Evolutionary conservation across 2,329 filamentous ascomycete genomes (phyloP).

Genomic region (Sordariomycetes sp.): DNA sequence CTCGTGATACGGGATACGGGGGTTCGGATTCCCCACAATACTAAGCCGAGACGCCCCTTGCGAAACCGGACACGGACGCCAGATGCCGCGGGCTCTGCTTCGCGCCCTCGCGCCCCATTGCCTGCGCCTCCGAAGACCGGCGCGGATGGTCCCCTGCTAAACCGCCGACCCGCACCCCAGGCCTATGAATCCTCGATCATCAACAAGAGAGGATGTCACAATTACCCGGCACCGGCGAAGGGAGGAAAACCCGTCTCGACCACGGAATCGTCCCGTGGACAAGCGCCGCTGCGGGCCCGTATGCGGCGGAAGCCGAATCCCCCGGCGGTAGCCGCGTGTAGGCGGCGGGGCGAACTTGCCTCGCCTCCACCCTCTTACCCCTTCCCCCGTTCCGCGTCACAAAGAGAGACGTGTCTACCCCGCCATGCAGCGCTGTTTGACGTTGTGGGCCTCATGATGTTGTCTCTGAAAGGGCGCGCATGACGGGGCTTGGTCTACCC

Average conservation of each 20-base stretch:
- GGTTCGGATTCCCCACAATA: background rate
- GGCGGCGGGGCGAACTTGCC: background rate
- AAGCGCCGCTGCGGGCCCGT: background rate
- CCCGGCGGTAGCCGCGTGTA: constrained; percentile 2
- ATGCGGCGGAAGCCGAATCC: background rate
- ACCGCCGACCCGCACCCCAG: background rate
- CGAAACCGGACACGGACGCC: background rate
- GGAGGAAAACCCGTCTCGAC: background rate
- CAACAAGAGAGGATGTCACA: no score
- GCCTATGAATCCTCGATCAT: no score
- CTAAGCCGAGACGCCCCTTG: background rate
- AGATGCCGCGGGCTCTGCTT: background rate
- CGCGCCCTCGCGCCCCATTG: no score
- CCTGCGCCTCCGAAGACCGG: background rate
- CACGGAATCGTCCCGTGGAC: background rate
- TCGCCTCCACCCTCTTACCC: background rate
- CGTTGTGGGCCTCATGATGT: background rate
- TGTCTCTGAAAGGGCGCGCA: background rate
- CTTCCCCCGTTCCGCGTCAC: background rate
- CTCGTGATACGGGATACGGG: background rate
- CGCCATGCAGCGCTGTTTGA: background rate
- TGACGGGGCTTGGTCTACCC: background rate
- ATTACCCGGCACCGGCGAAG: background rate
- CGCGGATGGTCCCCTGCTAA: background rate
- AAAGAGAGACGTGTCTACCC: background rate